Percentiles rank a stretch among this genome's conserved stretches.
These are phyloP conservation scores for Monilinia fructicola DNA, from an alignment of 2,329 filamentous ascomycete genomes.

Conservation along the genomic window DNA sequence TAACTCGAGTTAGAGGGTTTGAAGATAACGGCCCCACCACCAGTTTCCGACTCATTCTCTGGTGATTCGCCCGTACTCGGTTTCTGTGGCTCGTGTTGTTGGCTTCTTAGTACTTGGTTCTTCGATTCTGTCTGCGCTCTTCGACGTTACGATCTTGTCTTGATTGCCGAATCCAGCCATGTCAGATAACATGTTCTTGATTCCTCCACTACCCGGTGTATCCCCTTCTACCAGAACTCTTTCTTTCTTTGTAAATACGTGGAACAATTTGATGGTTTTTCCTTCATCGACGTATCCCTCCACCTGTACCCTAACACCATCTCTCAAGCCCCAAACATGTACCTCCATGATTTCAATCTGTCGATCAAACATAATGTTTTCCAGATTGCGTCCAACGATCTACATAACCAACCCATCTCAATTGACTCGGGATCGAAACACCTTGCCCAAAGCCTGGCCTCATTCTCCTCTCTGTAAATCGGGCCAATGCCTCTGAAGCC, in stretches of 20 bases:
- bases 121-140: conserved; percentile 27
- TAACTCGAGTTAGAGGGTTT: conserved; percentile 65
- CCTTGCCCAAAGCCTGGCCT: conserved; percentile 82
- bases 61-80: not conserved
- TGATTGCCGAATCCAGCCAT: conserved; percentile 46
- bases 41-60: conserved; percentile 48
- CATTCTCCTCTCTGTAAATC: conserved; percentile 85
- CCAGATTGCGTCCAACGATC: conserved; percentile 75
- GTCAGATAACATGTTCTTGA: conserved; percentile 55
- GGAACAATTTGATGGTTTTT: conserved; percentile 78
- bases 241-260: conserved; percentile 75
- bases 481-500: conserved; percentile 59
- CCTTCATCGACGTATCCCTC: conserved; percentile 88
- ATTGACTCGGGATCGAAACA: conserved; percentile 88
- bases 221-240: conserved; percentile 64
- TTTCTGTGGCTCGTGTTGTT: conserved; percentile 1
- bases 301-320: conserved; percentile 83
- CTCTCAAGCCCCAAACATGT: conserved; percentile 82
- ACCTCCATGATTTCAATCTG: conserved; percentile 84
- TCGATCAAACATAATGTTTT: conserved; percentile 77
- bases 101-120: not conserved
- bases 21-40: conserved; percentile 75
- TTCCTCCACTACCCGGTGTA: conserved; percentile 50
- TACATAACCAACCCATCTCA: conserved; percentile 85
- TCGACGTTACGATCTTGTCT: conserved; percentile 28